Percentiles rank a stretch among this genome's conserved stretches.
Evolutionary conservation across 2,329 filamentous ascomycete species (phyloP).

Genomic region (Ceratocystis diversiconidia): DNA sequence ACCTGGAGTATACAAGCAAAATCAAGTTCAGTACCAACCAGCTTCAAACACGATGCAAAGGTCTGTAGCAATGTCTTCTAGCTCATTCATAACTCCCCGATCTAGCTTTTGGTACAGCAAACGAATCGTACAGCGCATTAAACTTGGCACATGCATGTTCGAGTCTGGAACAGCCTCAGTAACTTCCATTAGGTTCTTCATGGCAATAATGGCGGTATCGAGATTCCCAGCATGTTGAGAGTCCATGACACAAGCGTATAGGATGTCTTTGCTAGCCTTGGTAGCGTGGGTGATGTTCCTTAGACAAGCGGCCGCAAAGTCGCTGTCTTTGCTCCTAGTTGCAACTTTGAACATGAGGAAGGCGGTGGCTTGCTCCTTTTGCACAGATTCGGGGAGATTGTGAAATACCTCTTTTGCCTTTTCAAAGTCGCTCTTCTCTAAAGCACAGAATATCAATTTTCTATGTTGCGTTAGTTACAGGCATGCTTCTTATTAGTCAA

Average conservation of each 20-base stretch:
- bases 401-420: constrained; percentile 40
- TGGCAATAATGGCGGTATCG: constrained; percentile 34
- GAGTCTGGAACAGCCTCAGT: constrained; percentile 20
- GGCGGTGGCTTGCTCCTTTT: constrained; percentile 49
- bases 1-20: constrained; percentile 4
- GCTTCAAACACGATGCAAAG: constrained; percentile 38
- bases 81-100: constrained; percentile 20
- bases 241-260: constrained; percentile 71
- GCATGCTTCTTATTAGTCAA: not conserved
- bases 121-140: constrained; percentile 39
- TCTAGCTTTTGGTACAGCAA: constrained; percentile 33
- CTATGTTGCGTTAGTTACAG: constrained; percentile 29
- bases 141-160: constrained; percentile 25
- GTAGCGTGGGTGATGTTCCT: constrained; percentile 41
- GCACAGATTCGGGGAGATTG: constrained; percentile 43
- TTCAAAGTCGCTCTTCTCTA: constrained; percentile 42
- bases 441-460: constrained; percentile 57
- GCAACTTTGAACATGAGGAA: constrained; percentile 66
- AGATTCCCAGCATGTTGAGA: constrained; percentile 53
- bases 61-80: constrained; percentile 29
- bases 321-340: constrained; percentile 42
- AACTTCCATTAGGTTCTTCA: constrained; percentile 26
- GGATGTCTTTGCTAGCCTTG: constrained; percentile 39
- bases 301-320: constrained; percentile 50
- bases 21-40: constrained; percentile 25